Base-by-base conservation (phyloP, 768 basidiomycete species). In the Leccinum obscurum region DNA sequence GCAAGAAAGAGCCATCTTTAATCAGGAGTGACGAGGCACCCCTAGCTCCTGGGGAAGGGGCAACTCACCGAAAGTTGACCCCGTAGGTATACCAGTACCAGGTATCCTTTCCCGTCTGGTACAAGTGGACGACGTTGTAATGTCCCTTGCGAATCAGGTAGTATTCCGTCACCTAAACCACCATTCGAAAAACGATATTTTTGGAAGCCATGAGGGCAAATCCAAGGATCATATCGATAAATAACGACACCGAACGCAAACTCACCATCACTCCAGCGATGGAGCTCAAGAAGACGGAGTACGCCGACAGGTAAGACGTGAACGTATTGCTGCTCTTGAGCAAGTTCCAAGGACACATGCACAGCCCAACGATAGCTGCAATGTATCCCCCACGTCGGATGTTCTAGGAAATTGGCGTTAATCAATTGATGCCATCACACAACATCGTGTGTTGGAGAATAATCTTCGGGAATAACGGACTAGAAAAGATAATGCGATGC, bases 311-410 rank as follows among this genome's bases (percentile, higher is more conserved):
- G 72, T 93, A 93, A 34, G 88, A 88, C 4, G 89, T 87, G 74
- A 93, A 93, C 62, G 77, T 81, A 68, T 86, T 92, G 73, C 86
- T 88, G 61, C 78, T 84, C 71, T 87, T 85, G 64, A 90, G 78
- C 37, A 92, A 68, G 66, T 89, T 88, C 90, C 90, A 91, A 2
- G 88, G 90, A 39, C 86, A 82, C 78, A 90, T 90, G 72, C 79
- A 83, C 34, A 92, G 68, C 5, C 91, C 91, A 44, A 91, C 85
- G 52, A 88, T 78, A 8, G 90, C 90, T n/a, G 87, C 88, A 52
- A 93, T 75, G 74, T 89, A 95, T 15, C 92, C 91, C 30, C 93
- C 92, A 20, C 92, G 83, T 22, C 92, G 85, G 69, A 94, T 93
- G 69, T 89, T 92, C 85, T 88, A 59, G 10, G 53, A 9, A 30